These are phyloP conservation scores for Eucalyptus camaldulensis DNA, from an alignment of 345 rosid genomes.

Conservation along the genomic window DNA sequence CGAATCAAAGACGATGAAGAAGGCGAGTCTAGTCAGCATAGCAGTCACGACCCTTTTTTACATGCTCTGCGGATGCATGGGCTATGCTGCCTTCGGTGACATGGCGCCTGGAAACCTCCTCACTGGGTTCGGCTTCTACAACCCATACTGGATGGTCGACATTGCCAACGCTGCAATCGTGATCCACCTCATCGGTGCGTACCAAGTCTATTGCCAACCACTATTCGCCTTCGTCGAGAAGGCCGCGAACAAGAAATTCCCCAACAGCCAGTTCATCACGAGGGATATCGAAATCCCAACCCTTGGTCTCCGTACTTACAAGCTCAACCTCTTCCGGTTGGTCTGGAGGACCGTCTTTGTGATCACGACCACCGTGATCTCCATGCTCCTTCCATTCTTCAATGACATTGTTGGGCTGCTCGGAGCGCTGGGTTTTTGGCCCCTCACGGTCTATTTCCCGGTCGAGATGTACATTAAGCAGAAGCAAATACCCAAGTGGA, in stretches of 20 bases:
- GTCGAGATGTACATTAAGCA: slow-evolving; percentile 69
- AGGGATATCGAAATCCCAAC: slow-evolving; percentile 32
- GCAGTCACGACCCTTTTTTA: slow-evolving; percentile 25
- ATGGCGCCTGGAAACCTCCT: slow-evolving; percentile 60
- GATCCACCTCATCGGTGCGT: slow-evolving; percentile 62
- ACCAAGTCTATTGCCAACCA: slow-evolving; percentile 71
- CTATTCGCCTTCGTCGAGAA: slow-evolving; percentile 61
- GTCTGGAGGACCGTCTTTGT: slow-evolving; percentile 51
- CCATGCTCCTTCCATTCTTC: slow-evolving; percentile 72
- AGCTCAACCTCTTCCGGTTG: slow-evolving; percentile 43
- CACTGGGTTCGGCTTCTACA: slow-evolving; percentile 65
- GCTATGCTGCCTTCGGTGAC: slow-evolving; percentile 71
- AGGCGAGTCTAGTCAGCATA: slow-evolving; percentile 27
- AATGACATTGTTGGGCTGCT: slow-evolving; percentile 62
- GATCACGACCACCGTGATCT: slow-evolving; percentile 38
- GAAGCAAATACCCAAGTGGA: slow-evolving; percentile 48
- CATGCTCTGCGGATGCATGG: slow-evolving; percentile 60
- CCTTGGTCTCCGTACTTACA: slow-evolving; percentile 20
- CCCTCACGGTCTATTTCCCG: slow-evolving; percentile 63
- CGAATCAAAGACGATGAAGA: slow-evolving; percentile 30
- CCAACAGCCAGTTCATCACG: slow-evolving; percentile 24
- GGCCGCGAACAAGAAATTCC: slow-evolving; percentile 12
- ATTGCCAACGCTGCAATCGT: slow-evolving; percentile 59
- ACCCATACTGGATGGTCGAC: slow-evolving; percentile 71
- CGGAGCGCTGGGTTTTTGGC: slow-evolving; percentile 78